Evolutionary conservation across 208 protist genomes (phyloP).

Genomic region (Trypanosomatidae sp.): DNA sequence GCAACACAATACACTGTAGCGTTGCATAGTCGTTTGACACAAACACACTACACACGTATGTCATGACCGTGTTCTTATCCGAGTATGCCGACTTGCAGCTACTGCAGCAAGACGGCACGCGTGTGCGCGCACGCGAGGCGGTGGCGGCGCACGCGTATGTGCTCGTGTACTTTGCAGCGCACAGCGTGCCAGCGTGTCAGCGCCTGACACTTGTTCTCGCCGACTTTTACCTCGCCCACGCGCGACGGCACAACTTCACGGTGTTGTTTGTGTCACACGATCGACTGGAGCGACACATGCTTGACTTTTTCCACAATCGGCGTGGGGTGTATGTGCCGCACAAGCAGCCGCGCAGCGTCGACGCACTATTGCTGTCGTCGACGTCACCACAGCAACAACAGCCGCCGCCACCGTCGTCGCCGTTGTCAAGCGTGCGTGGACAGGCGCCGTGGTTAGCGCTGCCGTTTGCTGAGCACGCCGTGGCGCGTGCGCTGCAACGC

Average conservation of each 20-base stretch:
- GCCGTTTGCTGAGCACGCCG: slow-evolving; percentile 15
- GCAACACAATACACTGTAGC: too few species aligned
- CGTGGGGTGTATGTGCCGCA: slow-evolving; percentile 20
- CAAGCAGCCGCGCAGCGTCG: not conserved
- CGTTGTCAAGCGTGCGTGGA: not conserved
- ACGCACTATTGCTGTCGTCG: not conserved
- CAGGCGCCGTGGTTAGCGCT: slow-evolving; percentile 30
- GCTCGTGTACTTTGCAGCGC: slow-evolving; percentile 68
- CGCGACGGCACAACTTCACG: slow-evolving; percentile 23
- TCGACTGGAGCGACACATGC: slow-evolving; percentile 24
- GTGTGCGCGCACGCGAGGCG: too few species aligned
- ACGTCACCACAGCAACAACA: not conserved
- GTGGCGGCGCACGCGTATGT: slow-evolving; percentile 43
- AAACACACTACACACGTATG: too few species aligned
- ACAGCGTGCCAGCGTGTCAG: slow-evolving; percentile 74
- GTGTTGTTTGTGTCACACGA: slow-evolving; percentile 64
- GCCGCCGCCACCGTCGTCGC: not conserved
- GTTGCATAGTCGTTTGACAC: too few species aligned
- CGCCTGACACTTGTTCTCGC: slow-evolving; percentile 62
- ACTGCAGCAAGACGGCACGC: too few species aligned
- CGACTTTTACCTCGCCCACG: slow-evolving; percentile 33
- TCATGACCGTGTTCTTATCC: too few species aligned
- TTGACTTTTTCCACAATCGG: slow-evolving; percentile 48
- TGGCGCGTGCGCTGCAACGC: slow-evolving; percentile 10
- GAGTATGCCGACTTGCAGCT: too few species aligned